Base-by-base conservation (phyloP, 495 filamentous ascomycete species). In the Cladorrhinum samala region DNA sequence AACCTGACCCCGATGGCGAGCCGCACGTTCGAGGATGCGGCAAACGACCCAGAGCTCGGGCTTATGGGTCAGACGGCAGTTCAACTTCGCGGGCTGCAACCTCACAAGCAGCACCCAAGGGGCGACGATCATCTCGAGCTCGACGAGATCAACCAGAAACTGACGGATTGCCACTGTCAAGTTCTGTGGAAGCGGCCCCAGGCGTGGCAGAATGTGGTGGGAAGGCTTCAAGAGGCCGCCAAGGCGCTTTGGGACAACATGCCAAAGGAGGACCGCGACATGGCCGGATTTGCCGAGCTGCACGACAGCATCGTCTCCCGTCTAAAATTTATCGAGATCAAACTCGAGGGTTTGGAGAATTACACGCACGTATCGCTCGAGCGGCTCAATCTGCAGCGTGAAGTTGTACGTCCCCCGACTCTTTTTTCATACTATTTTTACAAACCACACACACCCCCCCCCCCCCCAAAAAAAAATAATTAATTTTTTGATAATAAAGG, bases 101-200 rank as follows among this genome's bases (percentile, higher is more conserved):
- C n/a, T n/a, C n/a, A n/a, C n/a, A n/a, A n/a, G n/a, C n/a, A n/a
- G n/a, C n/a, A n/a, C n/a, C n/a, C n/a, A n/a, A n/a, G n/a, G n/a
- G n/a, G n/a, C 45, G 60, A 65, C 16, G 60, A 57, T 1, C 43
- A 64, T 3, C 55, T 67, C 16, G 64, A 68, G 54, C 41, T 69
- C 2, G 67, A 69, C 57, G 43, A 48, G n/a, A 59, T 69, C 24
- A 69, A 67, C 45, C 47, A 54, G 24, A 57, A 69, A 42, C 39
- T 69, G 19, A 60, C 67, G 1, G 63, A 66, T 37, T 65, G 63
- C 43, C 67, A 69, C 40, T 60, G 54, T 25, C 56, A 66, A 46
- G 65, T 64, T 0, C 21, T 69, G 41, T 68, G 63, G 67, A 67
- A 68, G 49, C 47, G 67, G 53, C 65, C 67, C n/a, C 65, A 66